Percentiles rank a stretch among this genome's conserved stretches.
Evolutionary conservation across 2,329 filamentous ascomycete species (phyloP).

Genomic region (Talaromyces sp.): DNA sequence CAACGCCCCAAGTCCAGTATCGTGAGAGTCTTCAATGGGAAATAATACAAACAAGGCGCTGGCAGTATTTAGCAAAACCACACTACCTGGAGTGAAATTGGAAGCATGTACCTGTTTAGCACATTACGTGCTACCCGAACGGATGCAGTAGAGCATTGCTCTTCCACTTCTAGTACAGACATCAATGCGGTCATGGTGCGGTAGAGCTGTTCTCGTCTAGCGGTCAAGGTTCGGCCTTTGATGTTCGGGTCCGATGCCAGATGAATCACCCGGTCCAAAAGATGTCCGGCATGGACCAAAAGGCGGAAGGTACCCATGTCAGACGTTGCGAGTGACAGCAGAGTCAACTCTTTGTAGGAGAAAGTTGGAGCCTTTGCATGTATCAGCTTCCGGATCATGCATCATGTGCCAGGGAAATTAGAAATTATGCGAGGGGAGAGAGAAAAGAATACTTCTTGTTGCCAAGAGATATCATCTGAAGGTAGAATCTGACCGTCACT

Average conservation of each 20-base stretch:
- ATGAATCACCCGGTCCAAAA: conserved; percentile 18
- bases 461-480: background rate
- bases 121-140: conserved; percentile 18
- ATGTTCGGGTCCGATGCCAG: conserved; percentile 14
- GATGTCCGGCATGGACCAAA: conserved; percentile 18
- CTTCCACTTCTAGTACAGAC: conserved; percentile 17
- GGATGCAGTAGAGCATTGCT: conserved; percentile 10
- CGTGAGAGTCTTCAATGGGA: background rate
- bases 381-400: background rate
- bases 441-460: background rate
- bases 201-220: conserved; percentile 17
- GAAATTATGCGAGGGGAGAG: background rate
- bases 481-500: background rate
- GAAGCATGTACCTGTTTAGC: conserved; percentile 16
- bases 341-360: conserved; percentile 7
- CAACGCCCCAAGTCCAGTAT: background rate
- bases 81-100: background rate
- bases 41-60: background rate
- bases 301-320: conserved; percentile 21
- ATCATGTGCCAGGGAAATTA: background rate
- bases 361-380: background rate
- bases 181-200: conserved; percentile 18
- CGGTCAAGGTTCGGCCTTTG: background rate
- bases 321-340: conserved; percentile 19
- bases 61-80: background rate